A percentile compares a stretch with the other conserved stretches of the same genome.
Conservation (phyloP, 441 rosid species). For the Populus hybrid region DNA sequence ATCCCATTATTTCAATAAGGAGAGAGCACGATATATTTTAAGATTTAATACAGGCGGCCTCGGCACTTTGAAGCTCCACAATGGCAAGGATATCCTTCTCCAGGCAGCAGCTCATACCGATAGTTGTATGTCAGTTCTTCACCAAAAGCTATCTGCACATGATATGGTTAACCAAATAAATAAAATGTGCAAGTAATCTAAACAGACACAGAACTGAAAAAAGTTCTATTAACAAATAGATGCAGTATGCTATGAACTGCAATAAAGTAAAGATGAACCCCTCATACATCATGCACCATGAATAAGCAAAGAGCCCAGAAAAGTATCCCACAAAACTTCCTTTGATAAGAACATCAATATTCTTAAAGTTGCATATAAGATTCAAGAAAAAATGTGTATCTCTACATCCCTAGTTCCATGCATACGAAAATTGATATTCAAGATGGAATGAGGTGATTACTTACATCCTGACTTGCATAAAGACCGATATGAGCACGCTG, state of each 20-base stretch:
- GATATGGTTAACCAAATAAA: conserved; percentile 12
- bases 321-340: neutral
- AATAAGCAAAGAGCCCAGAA: neutral
- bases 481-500: conserved; percentile 78
- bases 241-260: neutral
- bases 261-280: neutral
- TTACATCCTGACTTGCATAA: conserved; percentile 90
- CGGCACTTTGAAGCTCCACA: conserved; percentile 70
- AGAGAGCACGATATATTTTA: neutral
- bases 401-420: too few species aligned
- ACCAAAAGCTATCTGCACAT: conserved; percentile 78
- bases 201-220: neutral
- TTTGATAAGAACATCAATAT: neutral
- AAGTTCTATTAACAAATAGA: neutral
- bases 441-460: conserved; percentile 17
- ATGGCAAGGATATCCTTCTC: conserved; percentile 59
- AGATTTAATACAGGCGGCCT: conserved; percentile 51
- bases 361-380: neutral
- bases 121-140: conserved; percentile 84
- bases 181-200: conserved; percentile 6
- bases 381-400: neutral
- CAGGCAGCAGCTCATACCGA: conserved; percentile 42
- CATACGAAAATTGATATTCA: neutral
- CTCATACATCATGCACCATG: neutral
- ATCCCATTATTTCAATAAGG: neutral